Percentiles rank a stretch among this genome's conserved stretches.
These are phyloP conservation scores for Gynostemma pentaphyllum DNA, from an alignment of 306 rosid species.

Conservation along the genomic window DNA sequence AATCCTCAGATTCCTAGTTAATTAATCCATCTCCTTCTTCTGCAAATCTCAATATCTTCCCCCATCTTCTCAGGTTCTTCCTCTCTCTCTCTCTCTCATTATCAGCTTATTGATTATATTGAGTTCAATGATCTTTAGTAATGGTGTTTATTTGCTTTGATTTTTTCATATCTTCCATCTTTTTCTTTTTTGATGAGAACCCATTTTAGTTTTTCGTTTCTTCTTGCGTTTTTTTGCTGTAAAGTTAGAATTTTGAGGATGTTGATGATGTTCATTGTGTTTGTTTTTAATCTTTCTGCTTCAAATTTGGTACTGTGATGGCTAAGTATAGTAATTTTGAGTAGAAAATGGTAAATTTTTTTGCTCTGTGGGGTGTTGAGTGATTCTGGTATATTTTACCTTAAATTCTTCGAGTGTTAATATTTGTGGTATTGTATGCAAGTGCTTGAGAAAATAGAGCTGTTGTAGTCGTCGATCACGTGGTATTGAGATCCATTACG, in stretches of 20 bases:
- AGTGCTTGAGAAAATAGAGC: too few relatives aligned
- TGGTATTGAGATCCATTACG: too few relatives aligned
- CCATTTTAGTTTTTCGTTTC: neutral
- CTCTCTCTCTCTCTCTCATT: too few relatives aligned
- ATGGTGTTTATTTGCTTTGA: neutral
- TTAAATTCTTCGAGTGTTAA: neutral
- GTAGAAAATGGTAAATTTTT: too few relatives aligned
- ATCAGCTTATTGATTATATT: neutral
- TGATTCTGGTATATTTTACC: neutral
- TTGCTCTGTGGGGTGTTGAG: neutral
- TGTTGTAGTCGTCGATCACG: too few relatives aligned
- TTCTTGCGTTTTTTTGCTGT: neutral
- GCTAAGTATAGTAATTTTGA: too few relatives aligned
- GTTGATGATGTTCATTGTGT: neutral
- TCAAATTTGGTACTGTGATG: too few relatives aligned
- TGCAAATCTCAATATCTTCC: neutral
- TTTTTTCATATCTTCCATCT: neutral
- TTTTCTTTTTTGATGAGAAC: neutral
- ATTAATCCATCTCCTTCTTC: neutral
- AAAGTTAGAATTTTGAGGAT: neutral
- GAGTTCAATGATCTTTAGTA: neutral
- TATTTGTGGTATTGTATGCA: neutral
- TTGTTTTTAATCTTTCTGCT: neutral
- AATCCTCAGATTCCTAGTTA: neutral
- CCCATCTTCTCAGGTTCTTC: constrained; percentile 4